These are phyloP conservation scores for Diaporthe nobilis DNA, from an alignment of 2,329 filamentous ascomycete genomes.

Conservation along the genomic window DNA sequence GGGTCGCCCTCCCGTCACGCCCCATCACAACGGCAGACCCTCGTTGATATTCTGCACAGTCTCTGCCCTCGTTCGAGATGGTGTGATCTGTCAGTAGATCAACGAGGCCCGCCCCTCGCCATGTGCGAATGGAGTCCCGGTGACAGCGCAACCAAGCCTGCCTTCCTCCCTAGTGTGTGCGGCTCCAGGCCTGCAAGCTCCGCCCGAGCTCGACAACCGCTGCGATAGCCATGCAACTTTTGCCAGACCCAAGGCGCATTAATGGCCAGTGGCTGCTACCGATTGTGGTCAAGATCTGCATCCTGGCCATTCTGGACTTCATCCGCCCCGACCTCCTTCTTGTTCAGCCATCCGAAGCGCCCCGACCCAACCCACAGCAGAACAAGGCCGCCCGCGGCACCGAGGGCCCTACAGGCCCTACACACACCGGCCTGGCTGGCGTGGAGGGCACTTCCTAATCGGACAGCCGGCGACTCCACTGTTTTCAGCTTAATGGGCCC, in stretches of 20 bases:
- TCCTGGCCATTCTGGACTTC: constrained; percentile 9
- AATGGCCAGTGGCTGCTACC: constrained; percentile 22
- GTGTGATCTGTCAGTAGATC: constrained; percentile 33
- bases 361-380: constrained; percentile 15
- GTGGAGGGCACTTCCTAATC: constrained; percentile 7
- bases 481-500: constrained; percentile 28
- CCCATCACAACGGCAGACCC: constrained; percentile 17
- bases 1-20: background rate
- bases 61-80: constrained; percentile 9
- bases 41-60: constrained; percentile 23
- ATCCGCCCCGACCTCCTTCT: constrained; percentile 20
- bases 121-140: constrained; percentile 24
- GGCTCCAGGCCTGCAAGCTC: constrained; percentile 12
- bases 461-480: constrained; percentile 13
- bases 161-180: background rate
- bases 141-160: background rate
- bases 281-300: constrained; percentile 35
- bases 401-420: background rate
- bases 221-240: constrained; percentile 1
- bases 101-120: constrained; percentile 13
- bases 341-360: constrained; percentile 1
- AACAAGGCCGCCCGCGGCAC: background rate
- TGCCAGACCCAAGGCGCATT: constrained; percentile 15
- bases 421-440: constrained; percentile 17
- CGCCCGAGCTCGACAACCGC: constrained; percentile 6